Base-by-base conservation (phyloP, 1,284 basidiomycete species). In the Thelephora terrestris region DNA sequence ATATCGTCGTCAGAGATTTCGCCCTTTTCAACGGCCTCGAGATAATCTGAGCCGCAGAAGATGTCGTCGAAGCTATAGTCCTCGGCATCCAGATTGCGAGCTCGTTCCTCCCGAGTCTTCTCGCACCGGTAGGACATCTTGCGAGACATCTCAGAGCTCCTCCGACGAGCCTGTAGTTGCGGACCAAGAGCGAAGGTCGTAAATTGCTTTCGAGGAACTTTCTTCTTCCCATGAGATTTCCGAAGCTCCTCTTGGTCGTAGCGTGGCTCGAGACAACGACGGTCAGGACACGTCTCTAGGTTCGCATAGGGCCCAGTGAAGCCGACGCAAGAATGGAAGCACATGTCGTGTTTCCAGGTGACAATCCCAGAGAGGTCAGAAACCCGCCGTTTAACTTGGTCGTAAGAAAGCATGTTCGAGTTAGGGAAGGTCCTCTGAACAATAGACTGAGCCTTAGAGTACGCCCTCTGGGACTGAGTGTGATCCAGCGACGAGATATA, bases 301-400 rank as follows among this genome's bases (percentile, higher is more conserved):
- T 58, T 43, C 0, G 32, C 23, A 37, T 53, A 64, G 7, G 61
- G 61, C 3, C 66, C n/a, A n/a, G n/a, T n/a, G n/a, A n/a, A n/a
- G n/a, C n/a, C n/a, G n/a, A n/a, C n/a, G n/a, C n/a, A n/a, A 27
- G 57, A 53, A 14, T 62, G 55, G 21, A 57, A 35, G 47, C 64
- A 67, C 63, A 66, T 66, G 47, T 68, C 61, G 40, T 56, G n/a
- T 1, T 37, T 9, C 9, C 64, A 36, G 4, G 60, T 21, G 2
- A 50, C 40, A 20, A 67, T 49, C 5, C 64, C 65, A 45, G 47
- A 64, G 27, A 64, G 24, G 7, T 61, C 45, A 7, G 51, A 40
- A 9, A 67, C 34, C 4, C 46, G 29, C n/a, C 52, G 46, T 47
- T 64, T 60, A 32, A 61, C 52, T 5, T 40, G 18, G 32, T 64